Evolutionary conservation across 2,329 filamentous ascomycete genomes (phyloP).

Genomic region (Aspergillus awamori): DNA sequence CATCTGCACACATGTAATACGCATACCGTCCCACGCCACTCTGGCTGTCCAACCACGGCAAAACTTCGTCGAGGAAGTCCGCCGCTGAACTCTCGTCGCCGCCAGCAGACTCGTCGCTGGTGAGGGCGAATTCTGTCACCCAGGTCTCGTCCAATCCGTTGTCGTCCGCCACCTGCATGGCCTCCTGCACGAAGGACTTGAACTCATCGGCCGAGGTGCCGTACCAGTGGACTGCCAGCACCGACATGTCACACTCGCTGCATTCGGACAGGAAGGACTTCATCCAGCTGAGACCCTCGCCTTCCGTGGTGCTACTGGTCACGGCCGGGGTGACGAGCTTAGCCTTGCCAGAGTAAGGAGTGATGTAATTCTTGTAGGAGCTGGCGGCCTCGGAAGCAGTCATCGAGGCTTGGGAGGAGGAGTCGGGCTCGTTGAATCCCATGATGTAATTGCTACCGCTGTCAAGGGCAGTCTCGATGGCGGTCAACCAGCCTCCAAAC

Average conservation of each 20-base stretch:
- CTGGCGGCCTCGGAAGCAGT: conserved; percentile 39
- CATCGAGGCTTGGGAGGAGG: conserved; percentile 42
- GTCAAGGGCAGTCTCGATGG: conserved; percentile 38
- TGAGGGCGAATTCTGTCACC: conserved; percentile 50
- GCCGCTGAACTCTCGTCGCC: conserved; percentile 26
- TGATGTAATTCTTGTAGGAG: conserved; percentile 44
- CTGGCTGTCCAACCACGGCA: conserved; percentile 45
- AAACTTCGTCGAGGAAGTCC: conserved; percentile 42
- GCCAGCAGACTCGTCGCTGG: conserved; percentile 29
- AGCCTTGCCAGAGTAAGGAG: conserved; percentile 39
- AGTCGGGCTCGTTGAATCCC: conserved; percentile 53
- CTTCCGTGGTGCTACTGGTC: conserved; percentile 38
- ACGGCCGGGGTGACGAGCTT: conserved; percentile 48
- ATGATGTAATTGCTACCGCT: conserved; percentile 43
- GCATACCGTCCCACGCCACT: conserved; percentile 46
- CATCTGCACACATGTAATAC: conserved; percentile 44
- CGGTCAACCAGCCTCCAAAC: conserved; percentile 39
- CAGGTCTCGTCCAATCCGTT: conserved; percentile 46
- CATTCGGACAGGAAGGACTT: conserved; percentile 44
- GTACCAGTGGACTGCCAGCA: conserved; percentile 52
- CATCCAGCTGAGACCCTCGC: conserved; percentile 47
- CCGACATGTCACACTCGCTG: conserved; percentile 43
- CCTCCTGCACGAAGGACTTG: conserved; percentile 41
- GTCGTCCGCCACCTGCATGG: conserved; percentile 36
- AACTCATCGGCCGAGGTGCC: conserved; percentile 38